Evolutionary conservation across 495 filamentous ascomycete species (phyloP).

Genomic region (Penicillium maclennaniae): DNA sequence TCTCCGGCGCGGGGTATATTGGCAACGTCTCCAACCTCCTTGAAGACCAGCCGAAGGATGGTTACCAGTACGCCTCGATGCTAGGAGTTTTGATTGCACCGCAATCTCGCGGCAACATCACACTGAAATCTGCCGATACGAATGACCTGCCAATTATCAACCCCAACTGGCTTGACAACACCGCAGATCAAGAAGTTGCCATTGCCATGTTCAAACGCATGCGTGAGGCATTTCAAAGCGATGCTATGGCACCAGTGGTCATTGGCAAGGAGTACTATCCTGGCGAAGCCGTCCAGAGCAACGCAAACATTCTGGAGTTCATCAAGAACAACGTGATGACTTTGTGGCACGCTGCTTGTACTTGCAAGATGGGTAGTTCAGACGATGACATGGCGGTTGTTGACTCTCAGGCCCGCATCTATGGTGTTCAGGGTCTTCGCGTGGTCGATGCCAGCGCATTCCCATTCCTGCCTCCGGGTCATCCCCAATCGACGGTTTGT

Average conservation of each 20-base stretch:
- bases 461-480: slow-evolving; percentile 53
- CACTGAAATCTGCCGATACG: slow-evolving; percentile 42
- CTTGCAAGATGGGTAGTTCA: slow-evolving; percentile 51
- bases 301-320: slow-evolving; percentile 47
- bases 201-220: slow-evolving; percentile 52
- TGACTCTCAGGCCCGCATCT: slow-evolving; percentile 47
- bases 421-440: slow-evolving; percentile 48
- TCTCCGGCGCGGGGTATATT: slow-evolving; percentile 30
- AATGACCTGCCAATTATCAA: slow-evolving; percentile 49
- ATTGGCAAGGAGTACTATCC: slow-evolving; percentile 48
- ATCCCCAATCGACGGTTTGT: slow-evolving; percentile 52
- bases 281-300: slow-evolving; percentile 41
- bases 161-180: slow-evolving; percentile 48
- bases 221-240: slow-evolving; percentile 41
- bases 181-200: slow-evolving; percentile 49
- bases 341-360: slow-evolving; percentile 50
- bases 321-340: slow-evolving; percentile 39
- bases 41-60: slow-evolving; percentile 34
- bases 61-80: slow-evolving; percentile 45
- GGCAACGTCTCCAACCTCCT: slow-evolving; percentile 41
- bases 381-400: slow-evolving; percentile 54
- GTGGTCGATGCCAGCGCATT: slow-evolving; percentile 60
- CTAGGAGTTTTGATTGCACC: slow-evolving; percentile 43
- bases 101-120: slow-evolving; percentile 53
- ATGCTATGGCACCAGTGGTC: slow-evolving; percentile 36